Evolutionary conservation across 2,329 filamentous ascomycete species (phyloP), one percentile per base, ranked within the genome.

Genomic region (Sclerotinia glacialis): DNA sequence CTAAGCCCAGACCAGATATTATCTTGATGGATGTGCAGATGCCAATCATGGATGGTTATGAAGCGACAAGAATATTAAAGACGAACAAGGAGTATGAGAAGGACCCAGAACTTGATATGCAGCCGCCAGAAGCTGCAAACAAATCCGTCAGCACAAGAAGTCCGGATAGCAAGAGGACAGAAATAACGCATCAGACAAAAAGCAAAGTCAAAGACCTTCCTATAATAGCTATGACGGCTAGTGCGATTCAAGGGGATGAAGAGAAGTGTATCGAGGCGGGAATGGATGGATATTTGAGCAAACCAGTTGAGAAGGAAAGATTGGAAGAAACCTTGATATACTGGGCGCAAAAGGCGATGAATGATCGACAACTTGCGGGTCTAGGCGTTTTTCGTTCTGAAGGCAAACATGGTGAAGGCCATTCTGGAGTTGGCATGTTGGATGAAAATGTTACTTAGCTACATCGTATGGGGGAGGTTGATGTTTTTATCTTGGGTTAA

Each of bases 241-340:
- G 83, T 44, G 83, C 81, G 1, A 82, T 80, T 46, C 77, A 79
- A 1, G 80, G 81, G 52, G 81, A 81, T 1, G 78, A 79, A 60
- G 77, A 79, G 46, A 81, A 85, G 67, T 82, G 82, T 1, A 77
- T 81, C 53, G 79, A 79, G 0, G 83, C 81, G 42, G 83, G 83
- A 0, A 78, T 85, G 37, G 82, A 85, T 62, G 70, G 84, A 28
- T 85, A 85, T 67, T 69, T 85, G 5, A 82, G 83, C 5, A 83
- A 83, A 72, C 82, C 82, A 0, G 80, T 84, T 21, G 71, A 74
- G 47, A 70, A 68, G 47, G 62, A 26, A 28, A 68, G 55, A 44
- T 54, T 74, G 53, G 71, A 74, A 56, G 68, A 70, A 31, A 73
- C 73, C 66, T 66, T 74, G 44, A 46, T 74, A 14, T 71, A 71